Evolutionary conservation across 176 grass and related monocot genomes (phyloP).

Genomic region (Musa troglodytarum): DNA sequence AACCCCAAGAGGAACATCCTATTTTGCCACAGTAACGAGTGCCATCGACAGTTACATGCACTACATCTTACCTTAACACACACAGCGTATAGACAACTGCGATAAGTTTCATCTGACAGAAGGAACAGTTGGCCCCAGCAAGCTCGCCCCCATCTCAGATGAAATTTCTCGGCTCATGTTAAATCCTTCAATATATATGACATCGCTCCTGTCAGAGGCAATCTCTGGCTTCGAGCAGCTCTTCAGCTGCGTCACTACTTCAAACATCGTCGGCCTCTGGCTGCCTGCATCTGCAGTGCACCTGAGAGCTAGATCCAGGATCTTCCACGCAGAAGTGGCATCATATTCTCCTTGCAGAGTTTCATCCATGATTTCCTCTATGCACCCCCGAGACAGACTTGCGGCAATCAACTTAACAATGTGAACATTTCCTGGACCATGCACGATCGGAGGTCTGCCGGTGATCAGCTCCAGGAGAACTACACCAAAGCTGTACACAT

Average conservation of each 20-base stretch:
- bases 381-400: background rate
- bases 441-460: background rate
- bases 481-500: background rate
- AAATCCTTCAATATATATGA: no score
- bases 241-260: background rate
- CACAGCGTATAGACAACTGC: no score
- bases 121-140: no score
- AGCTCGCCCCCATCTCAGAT: no score
- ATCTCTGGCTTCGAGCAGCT: background rate
- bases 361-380: background rate
- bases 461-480: slow-evolving; percentile 8
- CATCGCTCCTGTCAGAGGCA: background rate
- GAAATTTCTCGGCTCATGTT: no score
- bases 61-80: no score
- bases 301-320: background rate
- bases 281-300: background rate
- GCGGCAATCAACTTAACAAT: background rate
- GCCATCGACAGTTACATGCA: no score
- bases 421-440: background rate
- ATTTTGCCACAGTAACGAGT: no score
- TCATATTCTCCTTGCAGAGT: background rate
- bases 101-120: no score
- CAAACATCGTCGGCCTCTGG: background rate
- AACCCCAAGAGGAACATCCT: no score
- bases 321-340: background rate